Conservation (phyloP, 202 grass and related monocot species). For the Brachypodium distachyon region DNA sequence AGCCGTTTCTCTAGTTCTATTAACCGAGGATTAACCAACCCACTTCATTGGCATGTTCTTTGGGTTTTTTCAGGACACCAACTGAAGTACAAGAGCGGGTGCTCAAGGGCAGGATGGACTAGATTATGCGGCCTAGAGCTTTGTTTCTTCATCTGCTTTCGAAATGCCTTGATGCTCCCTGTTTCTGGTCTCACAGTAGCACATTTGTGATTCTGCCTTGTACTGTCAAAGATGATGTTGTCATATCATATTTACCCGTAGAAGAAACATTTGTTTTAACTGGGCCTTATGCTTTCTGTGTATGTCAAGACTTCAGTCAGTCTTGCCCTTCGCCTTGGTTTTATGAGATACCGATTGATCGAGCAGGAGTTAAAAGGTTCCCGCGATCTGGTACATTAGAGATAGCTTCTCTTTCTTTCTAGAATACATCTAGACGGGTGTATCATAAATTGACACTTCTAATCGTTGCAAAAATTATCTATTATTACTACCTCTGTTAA, state of each 20-base stretch:
- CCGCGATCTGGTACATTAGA: too few species aligned
- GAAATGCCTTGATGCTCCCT: not conserved
- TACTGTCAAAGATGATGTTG: not conserved
- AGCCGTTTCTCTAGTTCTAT: not conserved
- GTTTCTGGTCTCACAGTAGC: not conserved
- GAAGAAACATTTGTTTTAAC: slow-evolving; percentile 10
- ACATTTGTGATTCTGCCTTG: slow-evolving; percentile 5
- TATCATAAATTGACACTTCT: too few species aligned
- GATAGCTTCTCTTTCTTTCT: too few species aligned
- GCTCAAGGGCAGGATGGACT: slow-evolving; percentile 79
- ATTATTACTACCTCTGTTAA: too few species aligned
- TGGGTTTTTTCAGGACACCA: slow-evolving; percentile 43
- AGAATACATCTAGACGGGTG: too few species aligned
- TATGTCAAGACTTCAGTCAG: too few species aligned
- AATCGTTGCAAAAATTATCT: too few species aligned
- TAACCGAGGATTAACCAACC: not conserved
- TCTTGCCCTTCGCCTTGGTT: too few species aligned
- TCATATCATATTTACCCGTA: not conserved
- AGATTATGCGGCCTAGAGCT: not conserved
- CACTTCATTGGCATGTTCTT: not conserved
- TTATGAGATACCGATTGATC: too few species aligned
- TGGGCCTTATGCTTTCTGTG: too few species aligned
- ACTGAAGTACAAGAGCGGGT: slow-evolving; percentile 60
- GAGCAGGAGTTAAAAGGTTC: too few species aligned
- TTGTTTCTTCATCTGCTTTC: not conserved